phyloP scores from a whole-genome alignment of 306 rosid species.

The Acacia acuminata region DNA sequence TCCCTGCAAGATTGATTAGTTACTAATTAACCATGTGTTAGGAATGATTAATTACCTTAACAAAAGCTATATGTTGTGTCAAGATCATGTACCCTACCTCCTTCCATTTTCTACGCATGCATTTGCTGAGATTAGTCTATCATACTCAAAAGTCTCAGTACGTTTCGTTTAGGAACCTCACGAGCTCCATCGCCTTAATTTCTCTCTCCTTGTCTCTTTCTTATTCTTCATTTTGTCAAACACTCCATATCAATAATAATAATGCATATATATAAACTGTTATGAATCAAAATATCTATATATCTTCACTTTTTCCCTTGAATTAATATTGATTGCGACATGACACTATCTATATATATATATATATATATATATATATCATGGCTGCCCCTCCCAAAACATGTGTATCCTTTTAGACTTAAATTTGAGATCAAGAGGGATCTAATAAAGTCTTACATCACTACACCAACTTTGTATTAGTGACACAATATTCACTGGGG shows the following conservation, averaged over 20 bases:
- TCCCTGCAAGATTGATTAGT: not conserved
- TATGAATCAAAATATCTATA: too few relatives aligned
- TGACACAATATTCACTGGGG: not conserved
- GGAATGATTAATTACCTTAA: not conserved
- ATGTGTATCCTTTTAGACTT: accelerated
- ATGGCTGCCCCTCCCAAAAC: accelerated
- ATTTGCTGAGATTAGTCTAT: not conserved
- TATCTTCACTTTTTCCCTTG: not conserved
- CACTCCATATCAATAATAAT: not conserved
- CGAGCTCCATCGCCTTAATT: not conserved
- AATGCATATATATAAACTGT: too few relatives aligned
- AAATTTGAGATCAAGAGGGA: too few relatives aligned
- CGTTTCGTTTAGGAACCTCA: not conserved
- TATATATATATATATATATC: too few relatives aligned
- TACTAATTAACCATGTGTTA: not conserved
- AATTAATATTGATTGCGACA: not conserved
- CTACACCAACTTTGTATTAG: too few relatives aligned
- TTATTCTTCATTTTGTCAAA: not conserved
- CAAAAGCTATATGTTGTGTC: not conserved
- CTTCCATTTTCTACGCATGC: not conserved
- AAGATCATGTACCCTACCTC: not conserved
- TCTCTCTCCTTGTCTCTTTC: not conserved
- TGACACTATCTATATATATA: not conserved
- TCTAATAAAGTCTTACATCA: too few relatives aligned
- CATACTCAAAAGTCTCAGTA: not conserved